Conservation (phyloP, 192 early-diverging fungal species). For the Mortierella claussenii region DNA sequence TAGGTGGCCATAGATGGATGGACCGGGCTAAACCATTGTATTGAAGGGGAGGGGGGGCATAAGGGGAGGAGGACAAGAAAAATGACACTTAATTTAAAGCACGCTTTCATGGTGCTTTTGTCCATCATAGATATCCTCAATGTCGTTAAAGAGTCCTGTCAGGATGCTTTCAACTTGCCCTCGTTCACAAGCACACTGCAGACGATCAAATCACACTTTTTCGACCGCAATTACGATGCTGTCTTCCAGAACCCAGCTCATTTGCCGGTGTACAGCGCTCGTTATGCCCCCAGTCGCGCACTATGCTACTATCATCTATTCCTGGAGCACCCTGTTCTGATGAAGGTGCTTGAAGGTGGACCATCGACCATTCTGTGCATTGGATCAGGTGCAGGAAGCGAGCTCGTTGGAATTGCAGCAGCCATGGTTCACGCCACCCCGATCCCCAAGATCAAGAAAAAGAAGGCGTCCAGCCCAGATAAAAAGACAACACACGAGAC, state of each 20-base stretch:
- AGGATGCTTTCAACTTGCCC: constrained; percentile 62
- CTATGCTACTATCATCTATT: constrained; percentile 88
- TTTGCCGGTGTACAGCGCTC: constrained; percentile 85
- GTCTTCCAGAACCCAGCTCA: constrained; percentile 83
- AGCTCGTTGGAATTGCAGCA: constrained; percentile 82
- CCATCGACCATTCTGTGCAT: constrained; percentile 69
- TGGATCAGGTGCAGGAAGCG: constrained; percentile 88
- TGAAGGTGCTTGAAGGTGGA: constrained; percentile 55
- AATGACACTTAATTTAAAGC: too few relatives aligned
- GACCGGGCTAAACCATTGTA: too few relatives aligned
- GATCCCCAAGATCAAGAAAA: constrained; percentile 19
- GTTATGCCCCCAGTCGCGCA: constrained; percentile 87
- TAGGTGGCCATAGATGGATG: too few relatives aligned
- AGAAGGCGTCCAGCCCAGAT: background rate
- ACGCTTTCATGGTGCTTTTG: too few relatives aligned
- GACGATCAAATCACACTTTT: constrained; percentile 86
- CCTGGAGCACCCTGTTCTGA: constrained; percentile 56
- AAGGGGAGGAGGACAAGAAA: too few relatives aligned
- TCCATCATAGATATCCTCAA: constrained; percentile 71
- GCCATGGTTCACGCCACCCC: constrained; percentile 66
- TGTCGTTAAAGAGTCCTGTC: constrained; percentile 72
- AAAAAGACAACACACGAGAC: background rate
- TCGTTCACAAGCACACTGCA: constrained; percentile 73
- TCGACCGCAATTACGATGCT: constrained; percentile 79
- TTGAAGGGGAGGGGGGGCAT: too few relatives aligned